Evolutionary conservation across 805 yeast genomes (phyloP).

Genomic region (Candida odintsovae): DNA sequence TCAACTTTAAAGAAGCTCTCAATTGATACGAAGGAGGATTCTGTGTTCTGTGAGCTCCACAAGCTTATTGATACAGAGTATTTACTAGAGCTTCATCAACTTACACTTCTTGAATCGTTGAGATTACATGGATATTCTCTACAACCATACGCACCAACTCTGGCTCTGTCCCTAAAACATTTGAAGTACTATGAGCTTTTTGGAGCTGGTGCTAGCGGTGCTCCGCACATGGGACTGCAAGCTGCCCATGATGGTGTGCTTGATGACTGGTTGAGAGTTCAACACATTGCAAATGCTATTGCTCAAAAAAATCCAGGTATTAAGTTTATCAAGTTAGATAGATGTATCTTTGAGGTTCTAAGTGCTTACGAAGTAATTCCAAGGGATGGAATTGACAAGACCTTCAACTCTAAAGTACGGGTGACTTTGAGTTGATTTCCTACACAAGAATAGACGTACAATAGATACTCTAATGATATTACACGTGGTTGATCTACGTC

Average conservation of each 20-base stretch:
- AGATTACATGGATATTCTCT: slow-evolving; percentile 35
- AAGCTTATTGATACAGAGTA: slow-evolving; percentile 23
- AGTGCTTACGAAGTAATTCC: slow-evolving; percentile 29
- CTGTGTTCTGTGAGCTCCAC: slow-evolving; percentile 26
- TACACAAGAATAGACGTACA: too few relatives aligned
- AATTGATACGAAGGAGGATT: slow-evolving; percentile 36
- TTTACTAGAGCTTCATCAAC: slow-evolving; percentile 15
- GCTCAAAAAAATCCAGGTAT: slow-evolving; percentile 25
- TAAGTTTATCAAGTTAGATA: slow-evolving; percentile 41
- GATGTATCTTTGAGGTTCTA: slow-evolving; percentile 39
- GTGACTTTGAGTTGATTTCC: slow-evolving; percentile 11
- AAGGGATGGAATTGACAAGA: slow-evolving; percentile 38
- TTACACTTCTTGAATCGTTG: slow-evolving; percentile 29
- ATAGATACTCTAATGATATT: too few relatives aligned
- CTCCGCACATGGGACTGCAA: slow-evolving; percentile 48
- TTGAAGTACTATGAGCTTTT: slow-evolving; percentile 37
- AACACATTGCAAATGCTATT: slow-evolving; percentile 43
- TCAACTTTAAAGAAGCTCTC: slow-evolving; percentile 29
- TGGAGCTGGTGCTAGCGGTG: slow-evolving; percentile 46
- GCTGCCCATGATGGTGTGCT: slow-evolving; percentile 46
- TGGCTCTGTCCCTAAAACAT: slow-evolving; percentile 23
- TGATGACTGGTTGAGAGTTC: slow-evolving; percentile 54
- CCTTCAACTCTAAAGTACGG: slow-evolving; percentile 38
- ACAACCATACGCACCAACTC: slow-evolving; percentile 22
- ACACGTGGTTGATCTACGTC: background rate